A percentile compares a stretch with the other conserved stretches of the same genome.
phyloP scores from a whole-genome alignment of 2,329 filamentous ascomycete genomes.

The Paracorniculantispora psalliotae region DNA sequence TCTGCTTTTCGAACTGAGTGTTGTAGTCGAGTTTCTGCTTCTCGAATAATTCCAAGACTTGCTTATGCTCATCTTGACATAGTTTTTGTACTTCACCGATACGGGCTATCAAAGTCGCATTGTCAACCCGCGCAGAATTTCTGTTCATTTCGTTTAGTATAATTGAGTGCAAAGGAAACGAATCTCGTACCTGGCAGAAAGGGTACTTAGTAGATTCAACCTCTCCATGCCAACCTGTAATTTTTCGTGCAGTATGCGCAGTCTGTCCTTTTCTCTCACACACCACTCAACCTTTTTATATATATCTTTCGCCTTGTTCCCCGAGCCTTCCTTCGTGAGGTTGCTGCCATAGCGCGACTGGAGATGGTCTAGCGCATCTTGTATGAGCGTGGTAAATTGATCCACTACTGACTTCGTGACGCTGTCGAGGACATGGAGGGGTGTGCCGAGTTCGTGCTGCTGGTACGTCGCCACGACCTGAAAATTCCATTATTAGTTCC shows the following conservation, averaged over 20 bases:
- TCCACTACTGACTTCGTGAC: neutral
- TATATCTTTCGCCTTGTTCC: neutral
- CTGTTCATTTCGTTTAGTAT: neutral
- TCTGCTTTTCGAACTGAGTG: neutral
- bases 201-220: neutral
- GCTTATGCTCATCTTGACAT: neutral
- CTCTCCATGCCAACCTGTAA: neutral
- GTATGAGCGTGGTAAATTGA: neutral
- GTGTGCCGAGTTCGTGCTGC: neutral
- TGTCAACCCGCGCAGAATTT: neutral
- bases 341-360: neutral
- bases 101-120: neutral
- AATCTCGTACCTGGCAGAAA: neutral
- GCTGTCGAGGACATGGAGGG: neutral
- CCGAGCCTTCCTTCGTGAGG: neutral
- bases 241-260: neutral
- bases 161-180: neutral
- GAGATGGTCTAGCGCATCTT: neutral
- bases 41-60: neutral
- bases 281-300: neutral
- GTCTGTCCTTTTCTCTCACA: neutral
- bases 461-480: conserved; percentile 1
- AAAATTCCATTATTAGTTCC: no score
- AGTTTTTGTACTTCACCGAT: neutral
- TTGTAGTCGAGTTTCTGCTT: neutral